phyloP scores from a whole-genome alignment of 495 filamentous ascomycete species.

The Penicillium psychrofluorescens region DNA sequence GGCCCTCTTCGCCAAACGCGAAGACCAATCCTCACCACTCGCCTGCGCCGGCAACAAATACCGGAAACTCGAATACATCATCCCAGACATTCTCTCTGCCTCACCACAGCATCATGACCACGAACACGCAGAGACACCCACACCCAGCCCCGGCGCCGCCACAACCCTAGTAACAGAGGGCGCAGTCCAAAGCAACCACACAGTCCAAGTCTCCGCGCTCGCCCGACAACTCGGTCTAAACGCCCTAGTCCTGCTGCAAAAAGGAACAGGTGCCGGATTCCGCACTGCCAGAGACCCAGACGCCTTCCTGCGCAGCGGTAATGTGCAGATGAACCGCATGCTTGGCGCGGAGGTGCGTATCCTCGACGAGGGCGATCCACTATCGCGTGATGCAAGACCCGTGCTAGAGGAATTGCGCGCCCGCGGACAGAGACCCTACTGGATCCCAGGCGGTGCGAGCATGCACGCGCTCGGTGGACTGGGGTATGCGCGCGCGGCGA shows the following conservation, averaged over 20 bases:
- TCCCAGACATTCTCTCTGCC: slow-evolving; percentile 26
- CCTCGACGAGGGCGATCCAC: slow-evolving; percentile 8
- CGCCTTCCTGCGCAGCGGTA: slow-evolving; percentile 18
- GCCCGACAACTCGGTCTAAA: slow-evolving; percentile 22
- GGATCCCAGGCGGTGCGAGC: slow-evolving; percentile 36
- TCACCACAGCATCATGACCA: slow-evolving; percentile 11
- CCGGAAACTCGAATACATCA: slow-evolving; percentile 37
- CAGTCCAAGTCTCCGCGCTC: slow-evolving; percentile 28
- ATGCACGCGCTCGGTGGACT: slow-evolving; percentile 31
- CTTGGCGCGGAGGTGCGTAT: slow-evolving; percentile 36
- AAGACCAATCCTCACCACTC: slow-evolving; percentile 32
- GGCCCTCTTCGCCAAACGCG: slow-evolving; percentile 27
- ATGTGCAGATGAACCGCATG: slow-evolving; percentile 23
- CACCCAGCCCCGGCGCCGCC: slow-evolving; percentile 5
- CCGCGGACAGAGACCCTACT: slow-evolving; percentile 18
- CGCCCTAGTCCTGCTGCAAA: slow-evolving; percentile 21
- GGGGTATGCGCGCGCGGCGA: slow-evolving; percentile 31
- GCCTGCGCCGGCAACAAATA: slow-evolving; percentile 36
- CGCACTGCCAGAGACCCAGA: slow-evolving; percentile 5
- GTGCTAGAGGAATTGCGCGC: slow-evolving; percentile 13
- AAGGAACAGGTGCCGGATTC: slow-evolving; percentile 22
- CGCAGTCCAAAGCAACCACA: slow-evolving; percentile 37
- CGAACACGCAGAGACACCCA: slow-evolving; percentile 9
- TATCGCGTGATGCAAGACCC: slow-evolving; percentile 9
- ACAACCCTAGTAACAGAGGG: slow-evolving; percentile 35